A percentile compares a stretch with the other conserved stretches of the same genome.
These are phyloP conservation scores for Dipteronia dyeriana DNA, from an alignment of 345 rosid species.

Conservation along the genomic window DNA sequence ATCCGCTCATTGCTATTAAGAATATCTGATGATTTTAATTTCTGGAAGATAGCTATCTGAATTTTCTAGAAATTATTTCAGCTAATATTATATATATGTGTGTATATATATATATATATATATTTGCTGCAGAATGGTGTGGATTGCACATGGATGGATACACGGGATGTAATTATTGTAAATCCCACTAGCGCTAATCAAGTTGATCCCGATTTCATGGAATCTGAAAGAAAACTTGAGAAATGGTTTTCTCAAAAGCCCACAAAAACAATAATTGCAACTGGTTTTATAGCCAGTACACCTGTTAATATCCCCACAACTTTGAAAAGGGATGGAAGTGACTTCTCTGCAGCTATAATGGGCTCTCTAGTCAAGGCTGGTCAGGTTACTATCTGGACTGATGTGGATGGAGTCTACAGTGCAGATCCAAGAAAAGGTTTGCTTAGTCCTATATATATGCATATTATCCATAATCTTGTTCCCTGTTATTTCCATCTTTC, in stretches of 20 bases:
- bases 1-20: conserved; percentile 10
- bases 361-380: conserved; percentile 83
- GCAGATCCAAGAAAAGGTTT: conserved; percentile 98
- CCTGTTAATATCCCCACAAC: conserved; percentile 94
- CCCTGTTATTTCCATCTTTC: background rate
- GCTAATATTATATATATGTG: background rate
- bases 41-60: conserved; percentile 9
- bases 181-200: conserved; percentile 88
- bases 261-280: conserved; percentile 70
- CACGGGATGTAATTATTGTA: conserved; percentile 91
- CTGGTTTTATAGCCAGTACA: conserved; percentile 99
- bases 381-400: conserved; percentile 97
- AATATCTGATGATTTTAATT: background rate
- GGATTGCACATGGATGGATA: conserved; percentile 96
- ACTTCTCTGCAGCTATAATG: conserved; percentile 96
- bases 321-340: conserved; percentile 98
- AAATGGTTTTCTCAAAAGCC: conserved; percentile 77
- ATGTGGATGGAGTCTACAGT: conserved; percentile 97
- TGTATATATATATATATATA: too few relatives aligned
- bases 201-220: conserved; percentile 90
- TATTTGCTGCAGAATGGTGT: conserved; percentile 63
- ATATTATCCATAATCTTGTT: background rate
- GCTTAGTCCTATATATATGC: conserved; percentile 15
- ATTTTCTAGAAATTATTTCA: background rate
- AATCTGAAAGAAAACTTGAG: conserved; percentile 73